Evolutionary conservation across 257 asterid genomes (phyloP).

Genomic region (Plantago ovata): DNA sequence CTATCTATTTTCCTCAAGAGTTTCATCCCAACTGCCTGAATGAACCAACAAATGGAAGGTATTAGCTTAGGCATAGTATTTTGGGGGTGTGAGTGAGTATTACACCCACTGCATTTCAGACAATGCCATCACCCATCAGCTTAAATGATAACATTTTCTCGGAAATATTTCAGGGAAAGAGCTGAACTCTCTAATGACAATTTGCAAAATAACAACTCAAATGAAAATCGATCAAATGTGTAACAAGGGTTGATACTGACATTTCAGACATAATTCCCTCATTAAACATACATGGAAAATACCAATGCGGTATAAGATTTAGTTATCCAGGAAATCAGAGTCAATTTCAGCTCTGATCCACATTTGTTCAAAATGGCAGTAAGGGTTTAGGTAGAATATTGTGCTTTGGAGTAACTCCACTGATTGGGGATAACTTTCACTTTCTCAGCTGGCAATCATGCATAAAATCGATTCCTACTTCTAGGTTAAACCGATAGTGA

Average conservation of each 20-base stretch:
- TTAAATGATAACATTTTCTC: no score
- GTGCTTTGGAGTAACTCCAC: no score
- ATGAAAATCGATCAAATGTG: not conserved
- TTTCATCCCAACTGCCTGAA: conserved; percentile 89
- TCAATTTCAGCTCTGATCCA: no score
- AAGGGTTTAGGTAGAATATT: no score
- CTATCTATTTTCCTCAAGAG: conserved; percentile 73
- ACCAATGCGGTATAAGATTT: no score
- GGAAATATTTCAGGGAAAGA: not conserved
- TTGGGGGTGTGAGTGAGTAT: not conserved
- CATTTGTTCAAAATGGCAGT: no score
- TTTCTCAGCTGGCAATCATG: no score
- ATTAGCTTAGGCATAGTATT: conserved; percentile 6
- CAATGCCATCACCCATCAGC: not conserved
- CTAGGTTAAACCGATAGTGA: no score
- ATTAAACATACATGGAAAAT: no score
- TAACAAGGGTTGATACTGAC: not conserved
- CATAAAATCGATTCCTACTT: no score
- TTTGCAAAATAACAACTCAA: not conserved
- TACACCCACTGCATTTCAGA: not conserved
- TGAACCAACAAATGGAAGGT: not conserved
- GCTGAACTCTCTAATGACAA: not conserved
- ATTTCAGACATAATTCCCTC: not conserved
- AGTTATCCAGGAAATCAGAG: no score
- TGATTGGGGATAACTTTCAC: no score